Percentiles rank a stretch among this genome's conserved stretches.
phyloP scores from a whole-genome alignment of 805 yeast genomes.

The Candida michaelii region DNA sequence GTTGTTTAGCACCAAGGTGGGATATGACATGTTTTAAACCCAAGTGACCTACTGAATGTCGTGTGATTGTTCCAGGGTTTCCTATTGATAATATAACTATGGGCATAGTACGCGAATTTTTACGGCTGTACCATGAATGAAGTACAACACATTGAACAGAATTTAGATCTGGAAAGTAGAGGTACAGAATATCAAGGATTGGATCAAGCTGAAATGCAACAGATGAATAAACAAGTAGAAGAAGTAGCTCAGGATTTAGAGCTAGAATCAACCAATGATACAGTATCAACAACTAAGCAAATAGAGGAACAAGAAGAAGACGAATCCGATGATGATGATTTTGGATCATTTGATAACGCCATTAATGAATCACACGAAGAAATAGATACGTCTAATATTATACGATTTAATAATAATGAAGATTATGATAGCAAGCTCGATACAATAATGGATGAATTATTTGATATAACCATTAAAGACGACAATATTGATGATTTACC shows the following conservation, averaged over 20 bases:
- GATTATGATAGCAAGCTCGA: slow-evolving; percentile 14
- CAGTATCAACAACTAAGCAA: background rate
- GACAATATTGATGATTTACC: background rate
- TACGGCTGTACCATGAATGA: background rate
- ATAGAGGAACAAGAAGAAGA: background rate
- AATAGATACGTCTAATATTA: slow-evolving; percentile 15
- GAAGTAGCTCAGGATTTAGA: no score
- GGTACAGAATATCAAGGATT: no score
- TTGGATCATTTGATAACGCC: slow-evolving; percentile 40
- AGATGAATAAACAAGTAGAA: no score
- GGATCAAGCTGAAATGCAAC: slow-evolving; percentile 1
- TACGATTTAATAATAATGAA: slow-evolving; percentile 15
- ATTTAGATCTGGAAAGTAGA: no score
- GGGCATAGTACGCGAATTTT: slow-evolving; percentile 5
- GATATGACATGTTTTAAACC: slow-evolving; percentile 27
- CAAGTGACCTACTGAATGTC: slow-evolving; percentile 44
- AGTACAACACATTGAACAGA: no score
- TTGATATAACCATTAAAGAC: slow-evolving; percentile 5
- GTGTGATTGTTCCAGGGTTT: slow-evolving; percentile 38
- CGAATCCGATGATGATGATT: slow-evolving; percentile 33
- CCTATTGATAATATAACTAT: slow-evolving; percentile 32
- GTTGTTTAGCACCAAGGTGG: slow-evolving; percentile 28
- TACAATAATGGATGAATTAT: slow-evolving; percentile 12
- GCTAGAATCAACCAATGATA: background rate
- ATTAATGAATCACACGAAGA: slow-evolving; percentile 30